A percentile compares a stretch with the other conserved stretches of the same genome.
Conservation (phyloP, 1,284 basidiomycete genomes). For the Fistulinella cinereoalba region DNA sequence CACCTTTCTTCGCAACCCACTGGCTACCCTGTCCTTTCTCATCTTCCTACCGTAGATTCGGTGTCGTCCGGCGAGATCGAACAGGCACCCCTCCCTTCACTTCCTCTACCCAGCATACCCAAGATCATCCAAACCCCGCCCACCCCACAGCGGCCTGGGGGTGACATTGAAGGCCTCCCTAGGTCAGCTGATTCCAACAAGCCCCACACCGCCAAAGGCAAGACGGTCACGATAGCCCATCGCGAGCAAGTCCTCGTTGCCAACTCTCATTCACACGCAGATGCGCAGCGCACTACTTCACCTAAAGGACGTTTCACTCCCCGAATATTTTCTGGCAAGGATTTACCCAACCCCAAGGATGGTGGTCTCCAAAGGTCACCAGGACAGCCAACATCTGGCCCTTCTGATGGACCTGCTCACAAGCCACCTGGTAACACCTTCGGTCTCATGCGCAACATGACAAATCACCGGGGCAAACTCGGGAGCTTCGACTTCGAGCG, state of each 20-base stretch:
- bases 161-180: slow-evolving; percentile 7
- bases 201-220: slow-evolving; percentile 14
- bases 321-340: slow-evolving; percentile 29
- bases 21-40: slow-evolving; percentile 3
- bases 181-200: slow-evolving; percentile 11
- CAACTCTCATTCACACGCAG: slow-evolving; percentile 17
- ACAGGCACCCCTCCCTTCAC: slow-evolving; percentile 3
- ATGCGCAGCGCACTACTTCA: neutral
- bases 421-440: slow-evolving; percentile 5
- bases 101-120: slow-evolving; percentile 23
- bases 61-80: slow-evolving; percentile 25
- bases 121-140: slow-evolving; percentile 44
- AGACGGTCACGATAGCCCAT: slow-evolving; percentile 11
- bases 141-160: slow-evolving; percentile 38
- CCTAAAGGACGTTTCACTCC: slow-evolving; percentile 31
- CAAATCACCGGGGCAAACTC: slow-evolving; percentile 44
- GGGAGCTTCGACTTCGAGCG: slow-evolving; percentile 76
- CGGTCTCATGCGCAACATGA: slow-evolving; percentile 26
- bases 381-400: slow-evolving; percentile 2
- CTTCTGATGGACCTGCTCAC: slow-evolving; percentile 7
- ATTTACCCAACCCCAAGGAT: slow-evolving; percentile 24
- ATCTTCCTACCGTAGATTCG: slow-evolving; percentile 28
- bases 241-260: slow-evolving; percentile 31
- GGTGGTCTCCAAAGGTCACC: slow-evolving; percentile 19
- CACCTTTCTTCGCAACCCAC: slow-evolving; percentile 10